Conservation (phyloP, 208 protist species). For the Trypanosoma vivax region DNA sequence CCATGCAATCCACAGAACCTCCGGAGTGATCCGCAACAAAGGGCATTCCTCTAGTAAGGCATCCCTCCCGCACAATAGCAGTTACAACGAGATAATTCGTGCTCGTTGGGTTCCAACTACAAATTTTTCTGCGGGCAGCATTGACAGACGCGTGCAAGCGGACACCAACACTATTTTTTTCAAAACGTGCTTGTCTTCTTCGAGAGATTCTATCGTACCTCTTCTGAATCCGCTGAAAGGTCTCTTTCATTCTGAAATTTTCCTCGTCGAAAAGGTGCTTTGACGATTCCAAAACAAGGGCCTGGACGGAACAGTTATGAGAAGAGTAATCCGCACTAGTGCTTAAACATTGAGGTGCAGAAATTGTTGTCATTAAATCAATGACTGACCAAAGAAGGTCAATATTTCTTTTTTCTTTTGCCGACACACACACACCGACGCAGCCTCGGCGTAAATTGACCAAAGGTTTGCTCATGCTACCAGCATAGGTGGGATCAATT, state of each 20-base stretch:
- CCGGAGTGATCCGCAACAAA: conserved; percentile 85
- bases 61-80: conserved; percentile 73
- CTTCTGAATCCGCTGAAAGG: conserved; percentile 43
- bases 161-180: conserved; percentile 29
- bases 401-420: conserved; percentile 40
- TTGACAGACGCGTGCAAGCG: conserved; percentile 34
- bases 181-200: conserved; percentile 20
- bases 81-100: conserved; percentile 59
- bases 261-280: conserved; percentile 90
- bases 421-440: conserved; percentile 76
- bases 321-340: conserved; percentile 26
- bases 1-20: conserved; percentile 62
- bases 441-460: conserved; percentile 63
- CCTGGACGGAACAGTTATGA: conserved; percentile 69
- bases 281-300: conserved; percentile 79
- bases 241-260: conserved; percentile 52
- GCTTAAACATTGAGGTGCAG: conserved; percentile 49
- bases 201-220: conserved; percentile 26
- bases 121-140: conserved; percentile 20
- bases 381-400: conserved; percentile 63
- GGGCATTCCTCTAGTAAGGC: conserved; percentile 63
- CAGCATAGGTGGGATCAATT: conserved; percentile 55
- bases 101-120: conserved; percentile 71
- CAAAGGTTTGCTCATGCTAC: conserved; percentile 53
- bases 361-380: conserved; percentile 27